Evolutionary conservation across 192 early-diverging fungal species (phyloP), one percentile per base, ranked within the genome.

Genomic region (Powellomyces hirtus): DNA sequence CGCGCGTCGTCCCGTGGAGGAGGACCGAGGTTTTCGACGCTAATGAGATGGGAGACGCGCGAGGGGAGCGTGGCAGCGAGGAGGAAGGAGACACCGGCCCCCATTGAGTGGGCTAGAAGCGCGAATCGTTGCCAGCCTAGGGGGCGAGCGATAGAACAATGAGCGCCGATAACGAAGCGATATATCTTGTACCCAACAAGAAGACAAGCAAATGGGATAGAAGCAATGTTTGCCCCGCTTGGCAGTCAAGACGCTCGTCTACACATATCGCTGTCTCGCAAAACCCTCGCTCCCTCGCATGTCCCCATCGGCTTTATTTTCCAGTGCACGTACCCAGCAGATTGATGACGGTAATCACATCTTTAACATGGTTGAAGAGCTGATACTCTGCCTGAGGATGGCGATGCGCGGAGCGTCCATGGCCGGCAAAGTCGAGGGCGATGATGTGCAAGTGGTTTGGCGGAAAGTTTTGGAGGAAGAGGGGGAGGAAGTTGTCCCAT

Each of bases 81-180:
- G 6, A 68, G 42, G 29, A 30, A 37, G 10, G 50, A 31, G 33
- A 72, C 65, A 1, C 46, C 55, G 22, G 27, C 63, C 38, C 75
- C 70, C 75, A 76, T 76, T 18, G 33, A 42, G 60, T 76, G 75
- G 16, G 59, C 75, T 1, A 76, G 16, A 24, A 72, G 33, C 0
- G 59, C 55, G 45, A 62, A 72, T 13, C 22, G 26, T 11, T 14
- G 13, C 75, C 75, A 76, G 10, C 46, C 53, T 56, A 29, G 3
- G 29, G 40, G n/a, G n/a, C n/a, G n/a, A n/a, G n/a, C n/a, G n/a
- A n/a, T n/a, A n/a, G n/a, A n/a, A n/a, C n/a, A n/a, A n/a, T n/a
- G n/a, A n/a, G n/a, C n/a, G n/a, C n/a, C n/a, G n/a, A n/a, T n/a
- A n/a, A n/a, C n/a, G n/a, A n/a, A n/a, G n/a, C n/a, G n/a, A n/a